Conservation (phyloP, 1,284 basidiomycete species). For the Trichosporon faecale region DNA sequence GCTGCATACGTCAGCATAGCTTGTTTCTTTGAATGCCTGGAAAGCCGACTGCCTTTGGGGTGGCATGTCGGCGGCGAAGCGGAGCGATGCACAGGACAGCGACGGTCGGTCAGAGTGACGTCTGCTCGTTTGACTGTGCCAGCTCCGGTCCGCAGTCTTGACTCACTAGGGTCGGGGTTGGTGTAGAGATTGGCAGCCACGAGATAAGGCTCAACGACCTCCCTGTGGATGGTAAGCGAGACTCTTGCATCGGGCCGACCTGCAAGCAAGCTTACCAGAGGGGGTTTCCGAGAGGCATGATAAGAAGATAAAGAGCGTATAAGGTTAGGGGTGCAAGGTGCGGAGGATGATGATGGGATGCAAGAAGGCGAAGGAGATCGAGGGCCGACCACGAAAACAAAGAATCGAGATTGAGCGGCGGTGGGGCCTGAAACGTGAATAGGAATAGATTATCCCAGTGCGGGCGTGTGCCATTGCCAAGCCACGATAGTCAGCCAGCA, state of each 20-base stretch:
- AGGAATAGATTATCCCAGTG: not conserved
- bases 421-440: conserved; percentile 5
- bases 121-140: not conserved
- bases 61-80: no score
- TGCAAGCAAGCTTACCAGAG: conserved; percentile 18
- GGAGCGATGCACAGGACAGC: not conserved
- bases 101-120: not conserved
- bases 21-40: not conserved
- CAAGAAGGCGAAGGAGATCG: not conserved
- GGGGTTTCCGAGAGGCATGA: conserved; percentile 33
- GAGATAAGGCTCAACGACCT: conserved; percentile 47
- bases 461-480: not conserved
- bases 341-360: not conserved
- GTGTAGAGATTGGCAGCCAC: conserved; percentile 37
- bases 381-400: conserved; percentile 22
- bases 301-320: not conserved
- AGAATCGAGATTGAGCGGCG: not conserved
- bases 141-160: no score
- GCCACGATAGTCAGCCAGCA: not conserved
- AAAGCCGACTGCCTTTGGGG: not conserved
- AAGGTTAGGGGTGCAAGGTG: not conserved
- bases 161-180: conserved; percentile 47
- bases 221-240: conserved; percentile 30
- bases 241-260: not conserved
- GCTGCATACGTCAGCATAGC: conserved; percentile 30